Evolutionary conservation across 2,329 filamentous ascomycete species (phyloP).

Genomic region (Aspergillus unguis): DNA sequence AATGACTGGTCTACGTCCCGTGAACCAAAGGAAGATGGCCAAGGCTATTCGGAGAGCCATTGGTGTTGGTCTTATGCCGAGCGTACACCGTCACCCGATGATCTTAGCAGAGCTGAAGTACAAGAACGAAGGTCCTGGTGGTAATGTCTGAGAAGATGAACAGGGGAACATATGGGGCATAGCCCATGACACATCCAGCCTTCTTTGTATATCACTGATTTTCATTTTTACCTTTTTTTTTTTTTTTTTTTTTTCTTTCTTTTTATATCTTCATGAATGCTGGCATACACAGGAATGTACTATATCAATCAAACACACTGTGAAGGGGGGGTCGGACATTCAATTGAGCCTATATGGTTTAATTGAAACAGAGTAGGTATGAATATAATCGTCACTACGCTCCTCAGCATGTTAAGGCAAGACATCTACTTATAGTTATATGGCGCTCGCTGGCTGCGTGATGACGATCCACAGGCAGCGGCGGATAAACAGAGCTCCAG

Average conservation of each 20-base stretch:
- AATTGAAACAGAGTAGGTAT: background rate
- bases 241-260: background rate
- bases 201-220: no score
- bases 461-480: constrained; percentile 8
- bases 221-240: background rate
- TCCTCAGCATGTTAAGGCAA: background rate
- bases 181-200: no score
- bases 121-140: constrained; percentile 24
- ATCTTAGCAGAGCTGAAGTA: constrained; percentile 53
- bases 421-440: no score
- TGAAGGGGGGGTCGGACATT: constrained; percentile 4
- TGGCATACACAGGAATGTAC: constrained; percentile 11
- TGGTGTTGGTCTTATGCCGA: constrained; percentile 88
- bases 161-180: background rate
- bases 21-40: constrained; percentile 89
- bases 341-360: background rate
- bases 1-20: constrained; percentile 74
- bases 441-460: background rate
- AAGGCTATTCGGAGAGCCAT: constrained; percentile 88
- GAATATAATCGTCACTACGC: background rate
- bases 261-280: constrained; percentile 10
- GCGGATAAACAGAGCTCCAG: constrained; percentile 7
- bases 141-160: constrained; percentile 15
- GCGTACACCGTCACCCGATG: constrained; percentile 84
- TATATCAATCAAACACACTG: constrained; percentile 5